These are phyloP conservation scores for Phialocephala subalpina DNA, from an alignment of 2,329 filamentous ascomycete species.

Conservation along the genomic window DNA sequence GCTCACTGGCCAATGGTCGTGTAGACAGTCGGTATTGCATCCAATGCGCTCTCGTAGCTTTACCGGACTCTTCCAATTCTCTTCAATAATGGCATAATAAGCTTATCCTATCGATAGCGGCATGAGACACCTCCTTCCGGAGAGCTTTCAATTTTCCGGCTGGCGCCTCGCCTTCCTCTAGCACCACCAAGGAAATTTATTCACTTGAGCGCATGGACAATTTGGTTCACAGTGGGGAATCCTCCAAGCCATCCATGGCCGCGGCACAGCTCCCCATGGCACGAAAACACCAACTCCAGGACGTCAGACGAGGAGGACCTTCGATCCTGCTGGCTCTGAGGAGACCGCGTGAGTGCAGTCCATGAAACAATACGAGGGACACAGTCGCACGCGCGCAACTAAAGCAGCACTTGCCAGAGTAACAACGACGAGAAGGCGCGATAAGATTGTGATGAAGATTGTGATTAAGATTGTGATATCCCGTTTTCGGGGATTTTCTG, in stretches of 20 bases:
- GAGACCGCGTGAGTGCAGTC: not conserved
- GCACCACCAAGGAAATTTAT: not conserved
- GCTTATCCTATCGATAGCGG: constrained; percentile 2
- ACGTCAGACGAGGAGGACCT: not conserved
- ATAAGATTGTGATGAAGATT: not conserved
- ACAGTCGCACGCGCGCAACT: not conserved
- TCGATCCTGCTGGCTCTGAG: not conserved
- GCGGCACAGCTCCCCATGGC: not conserved
- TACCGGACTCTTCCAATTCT: not conserved
- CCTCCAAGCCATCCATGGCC: not conserved
- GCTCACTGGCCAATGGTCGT: not conserved
- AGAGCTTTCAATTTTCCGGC: constrained; percentile 1
- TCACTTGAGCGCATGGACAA: not conserved
- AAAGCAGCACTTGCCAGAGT: not conserved
- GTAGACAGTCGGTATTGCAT: not conserved
- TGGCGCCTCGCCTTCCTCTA: not conserved
- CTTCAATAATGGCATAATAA: constrained; percentile 10
- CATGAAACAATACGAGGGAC: not conserved
- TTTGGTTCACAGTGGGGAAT: constrained; percentile 1
- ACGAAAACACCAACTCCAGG: not conserved
- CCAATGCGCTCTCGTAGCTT: not conserved
- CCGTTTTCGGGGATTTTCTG: constrained; percentile 5
- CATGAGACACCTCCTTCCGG: constrained; percentile 8
- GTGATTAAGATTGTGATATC: not conserved
- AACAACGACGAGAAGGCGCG: not conserved